These are phyloP conservation scores for Agastache rugosa DNA, from an alignment of 257 asterid genomes.

Conservation along the genomic window DNA sequence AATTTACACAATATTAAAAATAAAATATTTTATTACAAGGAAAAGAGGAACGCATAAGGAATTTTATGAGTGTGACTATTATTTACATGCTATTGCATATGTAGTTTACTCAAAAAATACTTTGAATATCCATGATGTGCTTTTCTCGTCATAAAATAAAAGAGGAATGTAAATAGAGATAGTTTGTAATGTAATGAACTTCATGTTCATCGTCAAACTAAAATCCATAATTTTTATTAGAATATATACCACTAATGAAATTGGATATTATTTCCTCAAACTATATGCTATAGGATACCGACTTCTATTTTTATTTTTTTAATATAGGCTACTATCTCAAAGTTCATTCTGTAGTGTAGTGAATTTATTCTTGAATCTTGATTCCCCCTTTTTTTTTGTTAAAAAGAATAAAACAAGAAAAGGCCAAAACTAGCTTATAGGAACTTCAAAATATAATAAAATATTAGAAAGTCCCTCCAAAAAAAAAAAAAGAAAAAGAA, in stretches of 20 bases:
- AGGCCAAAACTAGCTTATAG: slow-evolving; percentile 31
- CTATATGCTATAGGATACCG: neutral
- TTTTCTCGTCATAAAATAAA: too few relatives aligned
- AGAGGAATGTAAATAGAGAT: too few relatives aligned
- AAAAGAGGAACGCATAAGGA: too few relatives aligned
- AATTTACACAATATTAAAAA: too few relatives aligned
- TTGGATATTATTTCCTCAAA: neutral
- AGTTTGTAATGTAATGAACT: neutral
- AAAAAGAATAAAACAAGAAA: slow-evolving; percentile 17
- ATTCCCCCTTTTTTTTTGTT: slow-evolving; percentile 8
- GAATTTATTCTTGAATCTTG: slow-evolving; percentile 15
- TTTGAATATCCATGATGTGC: too few relatives aligned
- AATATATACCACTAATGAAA: neutral
- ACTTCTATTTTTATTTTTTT: neutral
- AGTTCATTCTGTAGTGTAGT: neutral
- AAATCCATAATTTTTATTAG: neutral
- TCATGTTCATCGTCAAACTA: neutral
- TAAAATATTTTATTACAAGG: too few relatives aligned
- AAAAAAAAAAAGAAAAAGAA: slow-evolving; percentile 3
- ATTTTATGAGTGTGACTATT: too few relatives aligned
- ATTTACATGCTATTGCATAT: too few relatives aligned
- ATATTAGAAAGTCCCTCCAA: slow-evolving; percentile 4
- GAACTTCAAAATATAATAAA: slow-evolving; percentile 1
- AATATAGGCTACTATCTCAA: slow-evolving; percentile 1
- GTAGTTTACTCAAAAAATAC: too few relatives aligned